phyloP scores from a whole-genome alignment of 176 grass and related monocot genomes.

The Puccinellia tenuiflora region DNA sequence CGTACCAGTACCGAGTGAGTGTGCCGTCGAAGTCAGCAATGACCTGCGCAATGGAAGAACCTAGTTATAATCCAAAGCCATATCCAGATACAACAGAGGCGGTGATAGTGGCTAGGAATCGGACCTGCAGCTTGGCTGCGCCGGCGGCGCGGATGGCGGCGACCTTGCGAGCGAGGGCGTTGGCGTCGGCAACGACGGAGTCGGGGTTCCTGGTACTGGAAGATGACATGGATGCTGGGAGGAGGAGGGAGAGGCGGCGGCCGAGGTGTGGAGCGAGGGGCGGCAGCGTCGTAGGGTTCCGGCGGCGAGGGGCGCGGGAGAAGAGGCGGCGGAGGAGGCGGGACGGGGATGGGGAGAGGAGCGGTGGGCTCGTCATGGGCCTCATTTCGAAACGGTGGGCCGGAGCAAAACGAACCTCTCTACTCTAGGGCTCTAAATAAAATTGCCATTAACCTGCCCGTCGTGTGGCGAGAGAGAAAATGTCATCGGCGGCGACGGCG shows the following conservation, averaged over 20 bases:
- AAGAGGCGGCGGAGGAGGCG: conserved; percentile 26
- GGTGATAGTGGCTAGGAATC: neutral
- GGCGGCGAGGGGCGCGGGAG: conserved; percentile 22
- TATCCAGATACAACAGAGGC: neutral
- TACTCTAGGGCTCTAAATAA: neutral
- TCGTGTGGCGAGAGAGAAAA: neutral
- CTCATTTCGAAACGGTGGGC: conserved; percentile 26
- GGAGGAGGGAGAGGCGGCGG: neutral
- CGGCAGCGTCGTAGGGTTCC: conserved; percentile 2
- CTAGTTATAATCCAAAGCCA: neutral
- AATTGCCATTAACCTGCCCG: neutral
- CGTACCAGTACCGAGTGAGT: conserved; percentile 86
- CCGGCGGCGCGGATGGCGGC: conserved; percentile 45
- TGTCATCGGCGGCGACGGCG: neutral
- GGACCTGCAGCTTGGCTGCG: conserved; percentile 42
- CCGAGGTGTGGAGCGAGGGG: neutral
- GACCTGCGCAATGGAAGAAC: conserved; percentile 36
- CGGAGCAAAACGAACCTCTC: neutral
- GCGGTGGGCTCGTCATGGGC: conserved; percentile 30
- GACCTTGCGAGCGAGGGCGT: conserved; percentile 26
- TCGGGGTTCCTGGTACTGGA: neutral
- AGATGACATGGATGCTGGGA: neutral
- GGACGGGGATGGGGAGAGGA: conserved; percentile 30
- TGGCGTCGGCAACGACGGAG: conserved; percentile 25
- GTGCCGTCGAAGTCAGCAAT: conserved; percentile 97